phyloP scores from a whole-genome alignment of 345 rosid genomes.

The Euphorbia tirucalli region DNA sequence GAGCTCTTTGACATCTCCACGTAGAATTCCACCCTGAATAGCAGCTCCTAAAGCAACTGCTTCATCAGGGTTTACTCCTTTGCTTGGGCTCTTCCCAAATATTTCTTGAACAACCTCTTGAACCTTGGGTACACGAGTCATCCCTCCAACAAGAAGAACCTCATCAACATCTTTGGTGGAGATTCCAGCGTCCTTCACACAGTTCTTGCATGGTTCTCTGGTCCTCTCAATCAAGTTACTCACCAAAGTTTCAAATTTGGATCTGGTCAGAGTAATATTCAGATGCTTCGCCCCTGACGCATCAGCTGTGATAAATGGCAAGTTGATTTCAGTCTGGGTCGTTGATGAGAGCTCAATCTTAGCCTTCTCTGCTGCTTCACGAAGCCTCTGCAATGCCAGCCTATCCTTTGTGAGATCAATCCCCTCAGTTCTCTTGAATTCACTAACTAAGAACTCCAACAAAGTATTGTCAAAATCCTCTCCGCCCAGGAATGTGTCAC shows the following conservation, averaged over 20 bases:
- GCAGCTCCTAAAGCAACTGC: constrained; percentile 41
- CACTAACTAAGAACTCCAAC: constrained; percentile 31
- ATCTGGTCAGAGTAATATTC: constrained; percentile 30
- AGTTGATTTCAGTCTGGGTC: constrained; percentile 36
- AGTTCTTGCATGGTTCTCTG: constrained; percentile 27
- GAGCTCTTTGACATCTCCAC: constrained; percentile 35
- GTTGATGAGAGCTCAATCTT: constrained; percentile 42
- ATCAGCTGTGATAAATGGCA: constrained; percentile 42
- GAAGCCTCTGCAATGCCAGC: constrained; percentile 38
- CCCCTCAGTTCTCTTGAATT: constrained; percentile 29
- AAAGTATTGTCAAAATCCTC: constrained; percentile 37
- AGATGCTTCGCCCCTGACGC: constrained; percentile 36
- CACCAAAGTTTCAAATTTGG: constrained; percentile 31
- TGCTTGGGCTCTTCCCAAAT: constrained; percentile 33
- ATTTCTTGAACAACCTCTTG: constrained; percentile 24
- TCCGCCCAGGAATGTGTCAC: constrained; percentile 40
- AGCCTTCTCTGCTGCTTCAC: constrained; percentile 43
- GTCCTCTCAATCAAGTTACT: constrained; percentile 33
- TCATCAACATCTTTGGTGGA: constrained; percentile 31
- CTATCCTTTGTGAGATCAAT: constrained; percentile 38
- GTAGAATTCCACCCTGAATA: constrained; percentile 35
- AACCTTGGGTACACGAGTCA: constrained; percentile 38
- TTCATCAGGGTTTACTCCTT: constrained; percentile 37
- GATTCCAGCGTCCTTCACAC: constrained; percentile 34
- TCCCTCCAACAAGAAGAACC: constrained; percentile 38